Evolutionary conservation across 176 grass and related monocot species (phyloP), one percentile per base, ranked within the genome.

Genomic region (Triticum urartu): DNA sequence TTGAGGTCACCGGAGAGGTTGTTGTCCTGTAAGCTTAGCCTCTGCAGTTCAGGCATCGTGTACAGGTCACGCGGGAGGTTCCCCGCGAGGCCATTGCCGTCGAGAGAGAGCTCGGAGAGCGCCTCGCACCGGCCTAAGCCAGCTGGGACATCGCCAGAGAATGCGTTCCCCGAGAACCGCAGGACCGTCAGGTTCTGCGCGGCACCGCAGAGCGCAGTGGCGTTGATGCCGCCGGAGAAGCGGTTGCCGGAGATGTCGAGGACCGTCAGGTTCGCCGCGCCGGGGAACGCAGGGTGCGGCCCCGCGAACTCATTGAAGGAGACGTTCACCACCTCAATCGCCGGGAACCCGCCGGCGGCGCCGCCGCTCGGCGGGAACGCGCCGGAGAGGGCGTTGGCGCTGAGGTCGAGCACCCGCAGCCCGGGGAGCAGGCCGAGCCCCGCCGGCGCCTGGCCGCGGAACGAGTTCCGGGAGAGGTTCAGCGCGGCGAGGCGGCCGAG

Each of bases 241-340:
- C 1, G n/a, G 75, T 98, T 98, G 38, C 7, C 61, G 26, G 86
- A 79, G 84, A 96, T 26, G 20, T 95, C 90, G 21, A 94, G 87
- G 25, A 72, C 52, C 74, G 56, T 86, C 61, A 98, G 92, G 85
- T 91, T 94, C 14, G 69, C 20, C 21, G 91, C 93, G 25, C 61
- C 56, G 20, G 54, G 81, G 68, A 94, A 89, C 60, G 45, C 61
- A 3, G 94, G 97, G 79, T 94, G 93, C 20, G 43, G 77, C 25
- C 94, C 97, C 24, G 68, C 77, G 88, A 98, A 91, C 11, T 33
- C 12, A 84, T 98, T 98, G 87, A 9, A 87, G 81, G 97, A 98
- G 71, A 94, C 28, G 85, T 98, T 92, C 82, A 98, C 74, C 73
- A 69, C 60, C 64, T 80, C 79, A 74, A 95, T 92, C 42, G 82